Evolutionary conservation across 495 filamentous ascomycete genomes (phyloP), one percentile per base, ranked within the genome.

Genomic region (Aspergillus cavernicola): DNA sequence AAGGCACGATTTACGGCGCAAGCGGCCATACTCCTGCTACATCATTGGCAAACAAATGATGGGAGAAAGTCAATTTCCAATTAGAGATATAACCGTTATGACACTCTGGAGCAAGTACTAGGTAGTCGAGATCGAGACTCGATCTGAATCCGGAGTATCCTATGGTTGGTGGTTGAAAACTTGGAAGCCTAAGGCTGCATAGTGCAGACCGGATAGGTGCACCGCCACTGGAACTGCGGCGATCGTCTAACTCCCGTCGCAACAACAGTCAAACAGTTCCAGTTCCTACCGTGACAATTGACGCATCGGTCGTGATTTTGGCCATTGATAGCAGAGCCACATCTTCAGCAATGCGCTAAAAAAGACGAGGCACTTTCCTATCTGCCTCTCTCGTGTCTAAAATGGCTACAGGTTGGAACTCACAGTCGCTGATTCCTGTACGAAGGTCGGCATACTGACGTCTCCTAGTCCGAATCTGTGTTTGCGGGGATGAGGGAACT

Each of bases 401-500:
- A 31, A 71, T 73, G 70, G 66, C 70, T 53, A 71, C 70, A 62
- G 68, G 70, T 73, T 52, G 11, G 62, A 38, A 18, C n/a, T 16
- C 24, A 16, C 40, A 18, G 6, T 20, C 15, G 11, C 23, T 43
- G 12, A 42, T 29, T 12, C 13, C 13, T 28, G 6, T n/a, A 4
- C 32, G 6, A 42, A n/a, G 31, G 28, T 57, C 54, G 35, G 53
- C 19, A 44, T 55, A n/a, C 48, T 52, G 38, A 64, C 61, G 11
- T 58, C 48, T 44, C 23, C 56, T 71, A 85, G 93, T 98, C 43
- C 86, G 93, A 50, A 92, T 97, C 64, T 95, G 90, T 63, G 87
- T 98, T 39, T 97, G 92, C 78, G 93, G 93, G 53, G 93, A 98
- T 67, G 92, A 97, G 70, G 87, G 74, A 24, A 77, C 75, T 37